Conservation (phyloP, 768 basidiomycete genomes). For the Termitomyces sp. region DNA sequence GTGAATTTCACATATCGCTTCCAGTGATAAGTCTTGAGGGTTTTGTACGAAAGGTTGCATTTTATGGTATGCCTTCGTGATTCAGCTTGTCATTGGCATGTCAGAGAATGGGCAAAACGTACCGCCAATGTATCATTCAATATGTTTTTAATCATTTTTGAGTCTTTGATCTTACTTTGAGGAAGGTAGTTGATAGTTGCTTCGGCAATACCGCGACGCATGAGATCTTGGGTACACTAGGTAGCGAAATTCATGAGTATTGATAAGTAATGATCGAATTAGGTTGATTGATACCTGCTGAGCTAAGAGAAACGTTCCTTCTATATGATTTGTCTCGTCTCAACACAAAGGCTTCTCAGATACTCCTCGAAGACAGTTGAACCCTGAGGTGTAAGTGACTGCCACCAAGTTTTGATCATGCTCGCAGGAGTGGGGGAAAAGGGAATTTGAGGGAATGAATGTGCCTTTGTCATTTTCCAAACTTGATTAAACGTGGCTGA, state of each 20-base stretch:
- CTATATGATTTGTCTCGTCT: constrained; percentile 27
- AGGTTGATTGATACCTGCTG: constrained; percentile 11
- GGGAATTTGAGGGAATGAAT: neutral
- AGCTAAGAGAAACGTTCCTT: constrained; percentile 20
- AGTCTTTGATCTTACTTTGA: constrained; percentile 17
- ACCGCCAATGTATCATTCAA: constrained; percentile 24
- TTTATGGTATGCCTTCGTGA: constrained; percentile 14
- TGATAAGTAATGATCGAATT: neutral
- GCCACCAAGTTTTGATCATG: constrained; percentile 16
- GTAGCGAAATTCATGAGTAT: neutral
- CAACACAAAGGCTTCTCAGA: constrained; percentile 20
- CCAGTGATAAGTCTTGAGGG: constrained; percentile 8
- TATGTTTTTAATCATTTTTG: constrained; percentile 18
- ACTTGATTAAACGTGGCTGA: neutral
- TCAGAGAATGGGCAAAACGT: constrained; percentile 1
- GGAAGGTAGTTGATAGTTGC: constrained; percentile 11
- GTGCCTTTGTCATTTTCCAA: neutral
- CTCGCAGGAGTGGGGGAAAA: neutral
- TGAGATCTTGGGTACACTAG: constrained; percentile 19
- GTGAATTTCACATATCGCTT: constrained; percentile 21
- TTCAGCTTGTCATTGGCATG: neutral
- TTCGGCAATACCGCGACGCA: constrained; percentile 17
- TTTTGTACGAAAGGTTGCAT: constrained; percentile 8
- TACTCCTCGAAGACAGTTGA: constrained; percentile 14
- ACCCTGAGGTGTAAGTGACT: constrained; percentile 7